Evolutionary conservation across 495 filamentous ascomycete species (phyloP).

Genomic region (Immersiella caudata): DNA sequence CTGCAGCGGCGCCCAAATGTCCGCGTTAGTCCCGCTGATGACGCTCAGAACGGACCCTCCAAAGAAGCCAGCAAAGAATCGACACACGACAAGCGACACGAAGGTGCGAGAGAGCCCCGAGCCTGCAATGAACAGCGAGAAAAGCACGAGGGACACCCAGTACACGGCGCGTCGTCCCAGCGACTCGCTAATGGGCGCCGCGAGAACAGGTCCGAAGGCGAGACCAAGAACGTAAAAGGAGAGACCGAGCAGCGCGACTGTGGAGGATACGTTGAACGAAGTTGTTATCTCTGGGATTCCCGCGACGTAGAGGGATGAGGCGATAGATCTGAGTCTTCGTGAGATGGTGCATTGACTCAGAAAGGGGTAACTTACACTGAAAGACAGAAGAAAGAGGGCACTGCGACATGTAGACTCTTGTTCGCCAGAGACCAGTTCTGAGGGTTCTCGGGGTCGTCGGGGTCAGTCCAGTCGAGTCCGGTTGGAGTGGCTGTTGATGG

Average conservation of each 20-base stretch:
- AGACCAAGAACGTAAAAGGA: neutral
- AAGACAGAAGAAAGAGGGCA: constrained; percentile 8
- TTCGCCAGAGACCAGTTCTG: constrained; percentile 7
- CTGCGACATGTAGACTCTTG: constrained; percentile 4
- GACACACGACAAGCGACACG: constrained; percentile 2
- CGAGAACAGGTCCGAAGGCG: constrained; percentile 5
- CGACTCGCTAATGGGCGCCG: constrained; percentile 3
- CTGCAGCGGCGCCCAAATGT: neutral
- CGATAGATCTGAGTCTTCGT: constrained; percentile 4
- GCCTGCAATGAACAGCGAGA: neutral
- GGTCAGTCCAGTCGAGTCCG: constrained; percentile 2
- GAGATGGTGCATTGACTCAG: too few species aligned
- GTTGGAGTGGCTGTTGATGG: neutral
- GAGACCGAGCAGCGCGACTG: neutral
- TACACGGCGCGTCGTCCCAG: constrained; percentile 2
- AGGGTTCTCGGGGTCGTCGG: constrained; percentile 2
- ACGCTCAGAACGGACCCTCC: neutral
- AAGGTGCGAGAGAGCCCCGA: neutral
- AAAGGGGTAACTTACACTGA: constrained; percentile 2
- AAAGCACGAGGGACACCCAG: neutral
- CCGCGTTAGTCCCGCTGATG: constrained; percentile 5
- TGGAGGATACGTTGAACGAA: neutral
- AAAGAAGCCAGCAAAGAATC: constrained; percentile 6
- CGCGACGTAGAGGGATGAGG: constrained; percentile 3
- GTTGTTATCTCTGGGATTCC: neutral